These are phyloP conservation scores for Pseudopyrenochaeta lycopersici DNA, from an alignment of 2,329 filamentous ascomycete species.

Conservation along the genomic window DNA sequence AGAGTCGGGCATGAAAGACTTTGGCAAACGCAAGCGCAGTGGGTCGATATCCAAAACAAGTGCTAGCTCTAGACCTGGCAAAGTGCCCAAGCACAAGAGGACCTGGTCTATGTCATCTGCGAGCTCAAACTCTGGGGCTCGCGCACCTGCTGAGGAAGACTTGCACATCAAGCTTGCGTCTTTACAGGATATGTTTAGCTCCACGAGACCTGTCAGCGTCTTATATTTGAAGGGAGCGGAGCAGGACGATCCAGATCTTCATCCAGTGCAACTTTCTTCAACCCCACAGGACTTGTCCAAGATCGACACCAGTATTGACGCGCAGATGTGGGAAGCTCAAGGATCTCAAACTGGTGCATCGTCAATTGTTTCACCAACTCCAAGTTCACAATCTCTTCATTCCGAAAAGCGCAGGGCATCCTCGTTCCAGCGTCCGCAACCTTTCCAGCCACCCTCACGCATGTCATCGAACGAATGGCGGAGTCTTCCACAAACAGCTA, in stretches of 20 bases:
- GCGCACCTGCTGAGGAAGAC: slow-evolving; percentile 69
- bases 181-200: slow-evolving; percentile 88
- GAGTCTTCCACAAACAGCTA: slow-evolving; percentile 64
- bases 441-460: slow-evolving; percentile 54
- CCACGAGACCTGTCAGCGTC: slow-evolving; percentile 79
- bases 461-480: slow-evolving; percentile 65
- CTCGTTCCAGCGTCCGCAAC: slow-evolving; percentile 55
- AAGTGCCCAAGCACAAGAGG: slow-evolving; percentile 87
- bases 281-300: slow-evolving; percentile 70
- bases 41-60: slow-evolving; percentile 58
- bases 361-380: slow-evolving; percentile 61
- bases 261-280: slow-evolving; percentile 77
- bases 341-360: slow-evolving; percentile 65
- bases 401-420: slow-evolving; percentile 53
- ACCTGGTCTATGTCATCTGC: slow-evolving; percentile 94
- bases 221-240: slow-evolving; percentile 81
- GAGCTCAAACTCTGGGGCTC: slow-evolving; percentile 53
- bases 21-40: slow-evolving; percentile 69
- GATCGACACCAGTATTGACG: slow-evolving; percentile 53
- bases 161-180: slow-evolving; percentile 79
- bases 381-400: slow-evolving; percentile 56
- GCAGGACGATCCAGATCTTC: slow-evolving; percentile 79
- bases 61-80: slow-evolving; percentile 72
- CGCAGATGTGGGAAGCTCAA: slow-evolving; percentile 58
- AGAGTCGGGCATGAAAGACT: slow-evolving; percentile 67